Base-by-base conservation (phyloP, 2,329 filamentous ascomycete genomes). In the Volutella citrinella region DNA sequence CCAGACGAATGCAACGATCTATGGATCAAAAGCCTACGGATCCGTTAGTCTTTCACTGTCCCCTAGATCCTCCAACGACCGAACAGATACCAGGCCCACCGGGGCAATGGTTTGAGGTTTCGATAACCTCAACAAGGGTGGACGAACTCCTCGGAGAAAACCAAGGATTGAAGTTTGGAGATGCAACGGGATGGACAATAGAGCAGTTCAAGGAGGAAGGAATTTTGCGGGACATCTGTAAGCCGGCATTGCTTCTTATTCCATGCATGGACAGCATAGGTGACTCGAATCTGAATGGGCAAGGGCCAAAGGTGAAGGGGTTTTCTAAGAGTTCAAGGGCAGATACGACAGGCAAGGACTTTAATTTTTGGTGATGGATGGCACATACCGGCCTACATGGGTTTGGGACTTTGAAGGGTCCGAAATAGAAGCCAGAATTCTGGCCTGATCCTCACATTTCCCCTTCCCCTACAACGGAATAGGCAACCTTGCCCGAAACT, bases 211-310 rank as follows among this genome's bases (percentile, higher is more conserved):
- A 49, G 12, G 20, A 30, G 0, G 38, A 51, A 6, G 50, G 48
- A 3, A 30, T 49, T 1, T 45, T 60, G 13, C 42, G 45, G 13
- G 44, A 49, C 10, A 40, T 64, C 6, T 58, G 51, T 25, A 39
- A 44, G 10, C 51, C 55, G 4, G 56, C 53, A 0, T 21, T 63
- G 6, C 41, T 35, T 4, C 59, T 62, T 51, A 37, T 62, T 10
- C 33, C 42, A 2, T 39, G 48, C n/a, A 59, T 63, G 54, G 58
- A 63, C 32, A 23, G 37, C 1, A 41, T 62, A 10, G 61, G 61
- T 1, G 20, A 27, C 5, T 43, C 38, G 3, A 63, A 61, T 21
- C 34, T 51, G 20, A 57, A 58, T 17, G 44, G 38, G 1, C 40
- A 50, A 24, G 38, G 38, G 1, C 31, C 37, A 11, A 28, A 33